Evolutionary conservation across 148 eudicot species (phyloP).

Genomic region (Euryodendron excelsum): DNA sequence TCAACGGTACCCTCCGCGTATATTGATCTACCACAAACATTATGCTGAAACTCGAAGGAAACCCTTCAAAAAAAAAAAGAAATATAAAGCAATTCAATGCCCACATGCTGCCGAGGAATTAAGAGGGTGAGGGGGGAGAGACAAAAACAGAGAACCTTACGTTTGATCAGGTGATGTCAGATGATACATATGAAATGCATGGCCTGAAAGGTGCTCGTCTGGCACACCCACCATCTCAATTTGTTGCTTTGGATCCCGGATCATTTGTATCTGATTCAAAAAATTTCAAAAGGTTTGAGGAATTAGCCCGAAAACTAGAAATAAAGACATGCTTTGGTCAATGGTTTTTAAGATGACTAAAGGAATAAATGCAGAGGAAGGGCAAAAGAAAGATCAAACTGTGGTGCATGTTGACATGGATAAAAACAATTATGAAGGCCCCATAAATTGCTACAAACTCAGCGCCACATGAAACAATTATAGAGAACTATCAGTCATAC

Average conservation of each 20-base stretch:
- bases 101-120: not conserved
- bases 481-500: not conserved
- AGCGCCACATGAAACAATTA: not conserved
- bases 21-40: constrained; percentile 95
- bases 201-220: constrained; percentile 71
- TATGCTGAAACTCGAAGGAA: constrained; percentile 89
- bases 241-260: constrained; percentile 75
- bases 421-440: not conserved
- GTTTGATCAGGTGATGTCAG: constrained; percentile 82
- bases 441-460: not conserved
- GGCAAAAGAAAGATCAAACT: not conserved
- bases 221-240: constrained; percentile 93
- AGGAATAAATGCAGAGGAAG: not conserved
- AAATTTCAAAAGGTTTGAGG: not conserved
- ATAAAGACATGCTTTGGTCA: not conserved
- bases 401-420: not conserved
- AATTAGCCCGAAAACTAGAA: not conserved
- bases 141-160: constrained; percentile 37
- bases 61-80: constrained; percentile 51
- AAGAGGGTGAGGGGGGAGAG: too few relatives aligned
- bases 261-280: constrained; percentile 54
- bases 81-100: constrained; percentile 3
- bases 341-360: constrained; percentile 2
- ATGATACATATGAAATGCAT: constrained; percentile 92
- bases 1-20: constrained; percentile 96